phyloP scores from a whole-genome alignment of 164 flowering plant species.

The Tetrastigma voinierianum region DNA sequence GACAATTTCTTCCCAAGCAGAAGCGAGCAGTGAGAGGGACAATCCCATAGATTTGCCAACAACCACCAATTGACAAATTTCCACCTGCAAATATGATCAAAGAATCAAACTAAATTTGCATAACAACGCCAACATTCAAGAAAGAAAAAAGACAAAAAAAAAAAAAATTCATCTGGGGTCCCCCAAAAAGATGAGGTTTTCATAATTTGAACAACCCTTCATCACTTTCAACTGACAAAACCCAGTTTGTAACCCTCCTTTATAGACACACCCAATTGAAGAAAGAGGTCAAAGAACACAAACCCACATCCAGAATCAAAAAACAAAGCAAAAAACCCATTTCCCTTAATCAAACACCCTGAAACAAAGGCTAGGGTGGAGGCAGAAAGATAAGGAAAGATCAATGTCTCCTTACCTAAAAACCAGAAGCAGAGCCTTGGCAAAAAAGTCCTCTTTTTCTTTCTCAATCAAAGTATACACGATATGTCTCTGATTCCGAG shows the following conservation, averaged over 20 bases:
- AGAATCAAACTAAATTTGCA: background rate
- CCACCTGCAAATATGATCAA: conserved; percentile 8
- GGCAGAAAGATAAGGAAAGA: background rate
- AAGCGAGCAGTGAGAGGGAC: conserved; percentile 31
- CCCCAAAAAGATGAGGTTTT: background rate
- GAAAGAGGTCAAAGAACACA: no score
- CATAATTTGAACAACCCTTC: background rate
- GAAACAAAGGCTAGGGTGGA: no score
- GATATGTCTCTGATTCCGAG: conserved; percentile 5
- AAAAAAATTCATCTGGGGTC: no score
- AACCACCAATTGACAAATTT: background rate
- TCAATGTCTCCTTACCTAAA: conserved; percentile 4
- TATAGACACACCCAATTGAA: no score
- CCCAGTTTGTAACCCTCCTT: no score
- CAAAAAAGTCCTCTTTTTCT: background rate
- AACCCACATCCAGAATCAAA: no score
- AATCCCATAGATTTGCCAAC: conserved; percentile 30
- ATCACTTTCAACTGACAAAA: background rate
- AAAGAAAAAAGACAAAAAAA: background rate
- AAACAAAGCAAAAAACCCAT: no score
- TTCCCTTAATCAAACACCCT: no score
- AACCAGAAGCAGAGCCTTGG: background rate
- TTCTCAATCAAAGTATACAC: background rate
- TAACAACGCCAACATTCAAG: background rate
- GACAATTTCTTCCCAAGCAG: conserved; percentile 34